Percentiles rank a stretch among this genome's conserved stretches.
Evolutionary conservation across 2,329 filamentous ascomycete species (phyloP).

Genomic region (Kalmusia sp.): DNA sequence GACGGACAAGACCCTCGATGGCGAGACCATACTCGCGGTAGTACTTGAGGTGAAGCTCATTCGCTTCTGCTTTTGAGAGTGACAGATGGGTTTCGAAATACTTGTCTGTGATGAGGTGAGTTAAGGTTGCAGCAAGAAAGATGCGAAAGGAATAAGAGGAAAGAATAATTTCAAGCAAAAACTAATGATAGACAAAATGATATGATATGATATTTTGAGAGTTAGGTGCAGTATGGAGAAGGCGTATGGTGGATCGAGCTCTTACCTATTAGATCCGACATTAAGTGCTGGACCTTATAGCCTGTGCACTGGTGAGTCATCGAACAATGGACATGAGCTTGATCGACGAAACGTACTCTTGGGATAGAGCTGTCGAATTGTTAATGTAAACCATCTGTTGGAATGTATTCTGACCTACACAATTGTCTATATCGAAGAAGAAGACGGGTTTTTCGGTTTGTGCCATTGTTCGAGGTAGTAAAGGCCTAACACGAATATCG

Average conservation of each 20-base stretch:
- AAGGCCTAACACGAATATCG: no score
- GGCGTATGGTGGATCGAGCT: not conserved
- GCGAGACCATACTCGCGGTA: conserved; percentile 97
- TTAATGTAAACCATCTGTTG: conserved; percentile 15
- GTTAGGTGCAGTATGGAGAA: no score
- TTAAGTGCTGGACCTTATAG: conserved; percentile 83
- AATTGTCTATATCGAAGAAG: conserved; percentile 98
- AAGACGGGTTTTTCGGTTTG: conserved; percentile 60
- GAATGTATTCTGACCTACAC: conserved; percentile 60
- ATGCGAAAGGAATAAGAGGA: not conserved
- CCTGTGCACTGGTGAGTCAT: conserved; percentile 54
- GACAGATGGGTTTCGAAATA: conserved; percentile 75
- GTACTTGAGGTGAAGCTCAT: conserved; percentile 85
- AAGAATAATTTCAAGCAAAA: conserved; percentile 54
- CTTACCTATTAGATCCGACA: conserved; percentile 79
- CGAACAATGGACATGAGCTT: not conserved
- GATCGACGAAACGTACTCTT: conserved; percentile 66
- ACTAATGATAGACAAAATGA: no score
- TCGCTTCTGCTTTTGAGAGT: conserved; percentile 78
- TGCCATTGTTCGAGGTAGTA: conserved; percentile 22
- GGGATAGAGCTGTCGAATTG: conserved; percentile 71
- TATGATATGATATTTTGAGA: no score
- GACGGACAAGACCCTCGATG: conserved; percentile 89
- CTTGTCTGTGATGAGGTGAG: conserved; percentile 52
- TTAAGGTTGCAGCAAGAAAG: not conserved